Base-by-base conservation (phyloP, 2,329 filamentous ascomycete species). In the Fusarium robinianum region DNA sequence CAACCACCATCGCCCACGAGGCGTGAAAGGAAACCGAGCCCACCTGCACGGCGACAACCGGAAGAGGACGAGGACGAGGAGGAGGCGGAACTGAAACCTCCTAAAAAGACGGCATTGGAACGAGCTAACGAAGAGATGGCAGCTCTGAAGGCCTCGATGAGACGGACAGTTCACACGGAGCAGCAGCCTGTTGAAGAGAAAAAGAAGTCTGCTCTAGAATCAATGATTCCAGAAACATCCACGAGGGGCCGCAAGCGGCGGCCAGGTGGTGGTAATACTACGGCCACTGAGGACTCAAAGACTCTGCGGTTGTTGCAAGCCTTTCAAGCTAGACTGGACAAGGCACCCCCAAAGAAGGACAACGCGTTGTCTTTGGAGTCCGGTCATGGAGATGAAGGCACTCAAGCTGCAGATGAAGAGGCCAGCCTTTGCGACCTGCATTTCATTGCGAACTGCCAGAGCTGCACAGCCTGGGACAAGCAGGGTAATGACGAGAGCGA, bases 361-460 rank as follows among this genome's bases (percentile, higher is more conserved):
- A 57, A 46, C 10, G 44, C 51, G 8, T 22, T 36, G 15, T 30
- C 46, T 7, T 8, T 22, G 43, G 27, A n/a, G 6, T 26, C 54
- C 17, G 56, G 62, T 8, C 61, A 63, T 9, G 63, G 62, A 21
- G 57, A 56, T 24, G 51, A 26, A 12, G 57, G 25, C 4, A 37
- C 54, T 64, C 49, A 49, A 12, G 51, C 47, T 7, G 53, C 36
- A 6, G 84, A 85, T 3, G 82, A 87, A 25, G 89, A 95, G 64
- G 84, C 83, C 3, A 78, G 78, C 35, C 76, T 95, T 4, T 99
- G 94, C 63, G 94, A 97, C 66, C 72, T 99, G 23, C 94, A 99
- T 66, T 99, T 97, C 67, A 95, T 99, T 52, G 88, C 87, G 34
- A 88, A 95, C 60, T 99, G 94, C 67, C 90, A 96, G 64, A 96